Evolutionary conservation across 345 rosid species (phyloP).

Genomic region (Alliaria petiolata): DNA sequence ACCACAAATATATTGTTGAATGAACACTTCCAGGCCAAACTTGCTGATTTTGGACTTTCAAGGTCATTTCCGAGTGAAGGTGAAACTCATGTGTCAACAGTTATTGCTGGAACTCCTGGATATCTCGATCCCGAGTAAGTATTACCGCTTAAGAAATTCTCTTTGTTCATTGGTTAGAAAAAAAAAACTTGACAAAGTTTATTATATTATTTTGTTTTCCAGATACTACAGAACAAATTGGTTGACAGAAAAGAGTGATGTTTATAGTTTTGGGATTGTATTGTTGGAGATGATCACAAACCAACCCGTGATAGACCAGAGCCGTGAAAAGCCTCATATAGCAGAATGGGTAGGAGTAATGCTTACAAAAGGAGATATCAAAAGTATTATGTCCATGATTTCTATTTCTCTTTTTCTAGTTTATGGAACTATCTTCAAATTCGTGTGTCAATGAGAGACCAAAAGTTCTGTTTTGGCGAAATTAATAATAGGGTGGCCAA

Average conservation of each 20-base stretch:
- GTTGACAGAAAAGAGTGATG: no score
- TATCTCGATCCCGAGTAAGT: slow-evolving; percentile 31
- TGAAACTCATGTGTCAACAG: slow-evolving; percentile 26
- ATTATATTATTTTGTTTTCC: not conserved
- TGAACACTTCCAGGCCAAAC: slow-evolving; percentile 45
- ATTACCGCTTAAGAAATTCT: not conserved
- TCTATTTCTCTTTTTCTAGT: no score
- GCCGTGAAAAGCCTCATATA: no score
- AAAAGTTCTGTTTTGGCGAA: no score
- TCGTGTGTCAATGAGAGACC: no score
- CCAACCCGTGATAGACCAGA: no score
- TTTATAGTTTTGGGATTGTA: no score
- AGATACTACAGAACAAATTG: slow-evolving; percentile 6
- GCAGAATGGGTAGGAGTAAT: not conserved
- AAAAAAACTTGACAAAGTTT: not conserved
- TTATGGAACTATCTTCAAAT: no score
- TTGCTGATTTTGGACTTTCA: slow-evolving; percentile 29
- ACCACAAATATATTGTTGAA: slow-evolving; percentile 37
- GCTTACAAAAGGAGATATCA: slow-evolving; percentile 36
- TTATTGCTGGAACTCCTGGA: slow-evolving; percentile 31
- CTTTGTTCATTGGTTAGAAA: not conserved
- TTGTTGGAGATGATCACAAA: no score
- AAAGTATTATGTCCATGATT: slow-evolving; percentile 33
- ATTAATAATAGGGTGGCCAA: no score
- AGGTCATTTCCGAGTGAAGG: slow-evolving; percentile 22